phyloP scores from a whole-genome alignment of 495 filamentous ascomycete genomes.

The Aspergillus cristatus region DNA sequence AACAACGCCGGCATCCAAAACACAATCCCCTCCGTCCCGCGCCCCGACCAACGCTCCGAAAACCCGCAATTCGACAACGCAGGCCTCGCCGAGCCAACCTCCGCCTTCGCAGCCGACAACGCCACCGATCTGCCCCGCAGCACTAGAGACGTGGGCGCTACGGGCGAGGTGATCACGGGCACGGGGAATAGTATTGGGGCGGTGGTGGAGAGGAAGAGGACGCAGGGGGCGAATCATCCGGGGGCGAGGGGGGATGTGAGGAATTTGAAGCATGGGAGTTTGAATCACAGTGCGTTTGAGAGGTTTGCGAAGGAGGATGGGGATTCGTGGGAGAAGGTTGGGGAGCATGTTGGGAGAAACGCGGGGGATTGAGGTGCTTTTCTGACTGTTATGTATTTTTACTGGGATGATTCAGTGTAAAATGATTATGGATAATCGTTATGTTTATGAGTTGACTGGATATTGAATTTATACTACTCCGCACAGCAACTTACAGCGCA shows the following conservation, averaged over 20 bases:
- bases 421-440: too few relatives aligned
- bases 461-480: too few relatives aligned
- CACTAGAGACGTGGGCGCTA: conserved; percentile 34
- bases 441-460: too few relatives aligned
- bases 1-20: conserved; percentile 43
- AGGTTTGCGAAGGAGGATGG: conserved; percentile 20
- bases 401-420: conserved; percentile 3
- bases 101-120: conserved; percentile 43
- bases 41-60: conserved; percentile 39
- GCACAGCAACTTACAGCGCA: too few relatives aligned
- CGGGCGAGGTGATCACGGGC: conserved; percentile 41
- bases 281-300: conserved; percentile 33
- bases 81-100: conserved; percentile 22
- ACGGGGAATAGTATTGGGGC: conserved; percentile 40
- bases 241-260: conserved; percentile 26
- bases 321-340: conserved; percentile 15
- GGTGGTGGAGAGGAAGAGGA: conserved; percentile 37
- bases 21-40: conserved; percentile 48
- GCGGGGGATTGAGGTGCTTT: conserved; percentile 1
- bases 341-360: conserved; percentile 10
- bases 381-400: conserved; percentile 14
- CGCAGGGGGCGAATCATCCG: conserved; percentile 27
- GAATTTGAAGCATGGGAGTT: conserved; percentile 33
- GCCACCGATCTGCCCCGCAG: conserved; percentile 41
- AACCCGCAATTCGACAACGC: conserved; percentile 20